Percentiles rank a stretch among this genome's conserved stretches.
phyloP scores from a whole-genome alignment of 2,329 filamentous ascomycete species.

The Emmonsiellopsis sp. region DNA sequence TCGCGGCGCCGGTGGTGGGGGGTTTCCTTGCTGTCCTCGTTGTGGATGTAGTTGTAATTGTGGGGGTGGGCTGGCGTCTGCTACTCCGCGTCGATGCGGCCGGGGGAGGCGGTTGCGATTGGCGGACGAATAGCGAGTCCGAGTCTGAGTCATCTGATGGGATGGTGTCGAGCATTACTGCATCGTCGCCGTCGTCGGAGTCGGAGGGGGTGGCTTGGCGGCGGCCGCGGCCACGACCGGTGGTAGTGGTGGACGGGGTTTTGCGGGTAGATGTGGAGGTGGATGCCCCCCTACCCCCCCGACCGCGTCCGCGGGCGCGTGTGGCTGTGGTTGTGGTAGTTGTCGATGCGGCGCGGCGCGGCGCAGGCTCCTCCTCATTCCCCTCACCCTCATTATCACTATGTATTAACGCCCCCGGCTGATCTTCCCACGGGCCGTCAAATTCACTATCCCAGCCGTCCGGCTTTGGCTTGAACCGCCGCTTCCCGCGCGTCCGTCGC shows the following conservation, averaged over 20 bases:
- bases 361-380: slow-evolving; percentile 39
- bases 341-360: slow-evolving; percentile 38
- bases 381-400: slow-evolving; percentile 44
- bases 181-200: slow-evolving; percentile 30
- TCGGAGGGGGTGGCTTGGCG: slow-evolving; percentile 23
- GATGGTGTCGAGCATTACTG: slow-evolving; percentile 30
- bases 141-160: slow-evolving; percentile 19
- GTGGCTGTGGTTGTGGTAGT: slow-evolving; percentile 29
- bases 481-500: slow-evolving; percentile 44
- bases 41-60: slow-evolving; percentile 14
- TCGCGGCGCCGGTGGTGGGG: slow-evolving; percentile 22
- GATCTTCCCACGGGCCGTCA: slow-evolving; percentile 77
- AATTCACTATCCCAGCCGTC: slow-evolving; percentile 81
- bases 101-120: slow-evolving; percentile 17
- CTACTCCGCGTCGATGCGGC: not conserved
- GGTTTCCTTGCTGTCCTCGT: slow-evolving; percentile 21
- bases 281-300: slow-evolving; percentile 11
- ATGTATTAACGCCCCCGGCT: slow-evolving; percentile 56
- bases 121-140: slow-evolving; percentile 35
- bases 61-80: slow-evolving; percentile 10
- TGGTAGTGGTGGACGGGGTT: slow-evolving; percentile 16
- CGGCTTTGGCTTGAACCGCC: slow-evolving; percentile 65
- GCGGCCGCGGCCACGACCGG: slow-evolving; percentile 14
- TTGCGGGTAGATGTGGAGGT: slow-evolving; percentile 23
- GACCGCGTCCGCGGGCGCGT: slow-evolving; percentile 21